These are phyloP conservation scores for Globisporangium splendens DNA, from an alignment of 352 stramenopile species.

Conservation along the genomic window DNA sequence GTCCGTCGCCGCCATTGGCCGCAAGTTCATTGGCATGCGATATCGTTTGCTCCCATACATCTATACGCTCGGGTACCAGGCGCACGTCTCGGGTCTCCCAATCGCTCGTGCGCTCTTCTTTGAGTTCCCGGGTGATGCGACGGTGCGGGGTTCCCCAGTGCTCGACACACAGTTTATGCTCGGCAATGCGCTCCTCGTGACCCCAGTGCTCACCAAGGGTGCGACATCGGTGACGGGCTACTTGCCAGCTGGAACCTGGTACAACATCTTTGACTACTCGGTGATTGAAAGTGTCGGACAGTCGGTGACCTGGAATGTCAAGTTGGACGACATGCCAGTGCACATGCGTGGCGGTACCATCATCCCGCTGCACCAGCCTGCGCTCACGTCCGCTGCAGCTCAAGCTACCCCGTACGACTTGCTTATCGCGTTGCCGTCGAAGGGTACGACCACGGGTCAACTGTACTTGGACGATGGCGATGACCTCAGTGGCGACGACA, in stretches of 20 bases:
- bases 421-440: conserved; percentile 29
- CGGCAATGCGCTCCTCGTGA: conserved; percentile 35
- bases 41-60: conserved; percentile 79
- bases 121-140: conserved; percentile 54
- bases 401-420: conserved; percentile 48
- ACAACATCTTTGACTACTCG: conserved; percentile 54
- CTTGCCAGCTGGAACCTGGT: conserved; percentile 44
- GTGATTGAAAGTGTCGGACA: conserved; percentile 22
- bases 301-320: conserved; percentile 27
- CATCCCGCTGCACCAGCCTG: conserved; percentile 40
- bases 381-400: conserved; percentile 40
- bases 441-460: conserved; percentile 26
- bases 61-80: conserved; percentile 73
- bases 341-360: conserved; percentile 49
- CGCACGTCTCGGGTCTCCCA: conserved; percentile 32
- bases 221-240: conserved; percentile 44
- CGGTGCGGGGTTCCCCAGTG: conserved; percentile 20
- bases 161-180: conserved; percentile 58
- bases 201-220: conserved; percentile 48
- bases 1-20: conserved; percentile 37
- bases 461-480: conserved; percentile 58
- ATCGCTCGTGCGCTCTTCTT: conserved; percentile 59
- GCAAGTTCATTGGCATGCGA: conserved; percentile 62
- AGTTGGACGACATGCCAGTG: conserved; percentile 58
- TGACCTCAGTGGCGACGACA: conserved; percentile 24